Evolutionary conservation across 352 stramenopile species (phyloP).

Genomic region (Phytophthora kernoviae): DNA sequence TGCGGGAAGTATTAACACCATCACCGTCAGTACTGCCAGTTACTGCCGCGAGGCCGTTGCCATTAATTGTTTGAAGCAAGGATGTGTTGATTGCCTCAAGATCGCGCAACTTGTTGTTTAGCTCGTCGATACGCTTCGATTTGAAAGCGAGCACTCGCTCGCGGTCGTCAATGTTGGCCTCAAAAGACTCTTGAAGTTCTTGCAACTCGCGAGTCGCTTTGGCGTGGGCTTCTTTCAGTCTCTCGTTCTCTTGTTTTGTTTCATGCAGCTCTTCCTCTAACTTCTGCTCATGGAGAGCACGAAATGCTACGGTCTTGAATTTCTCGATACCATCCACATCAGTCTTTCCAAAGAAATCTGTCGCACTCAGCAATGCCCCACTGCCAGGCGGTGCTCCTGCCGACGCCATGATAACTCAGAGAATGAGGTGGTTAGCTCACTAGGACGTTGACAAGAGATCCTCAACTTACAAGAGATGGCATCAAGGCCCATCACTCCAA

Average conservation of each 20-base stretch:
- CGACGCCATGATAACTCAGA: slow-evolving; percentile 13
- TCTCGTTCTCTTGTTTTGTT: slow-evolving; percentile 45
- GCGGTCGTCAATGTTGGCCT: slow-evolving; percentile 66
- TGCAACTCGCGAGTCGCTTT: slow-evolving; percentile 40
- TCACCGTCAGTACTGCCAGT: slow-evolving; percentile 4
- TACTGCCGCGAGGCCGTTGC: slow-evolving; percentile 10
- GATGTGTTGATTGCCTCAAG: slow-evolving; percentile 57
- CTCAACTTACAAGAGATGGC: not conserved
- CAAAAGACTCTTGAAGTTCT: slow-evolving; percentile 47
- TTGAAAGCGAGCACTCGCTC: slow-evolving; percentile 73
- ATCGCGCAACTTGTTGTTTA: slow-evolving; percentile 53
- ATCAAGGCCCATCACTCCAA: slow-evolving; percentile 4
- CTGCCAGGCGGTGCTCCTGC: slow-evolving; percentile 1
- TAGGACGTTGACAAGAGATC: not conserved
- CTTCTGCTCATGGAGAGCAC: slow-evolving; percentile 71
- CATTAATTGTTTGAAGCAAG: slow-evolving; percentile 53
- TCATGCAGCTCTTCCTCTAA: slow-evolving; percentile 61
- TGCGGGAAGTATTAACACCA: slow-evolving; percentile 1
- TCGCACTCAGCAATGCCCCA: slow-evolving; percentile 32
- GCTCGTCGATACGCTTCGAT: slow-evolving; percentile 66
- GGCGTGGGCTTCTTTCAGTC: slow-evolving; percentile 39
- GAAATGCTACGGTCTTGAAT: slow-evolving; percentile 68
- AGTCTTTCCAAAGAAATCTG: slow-evolving; percentile 62
- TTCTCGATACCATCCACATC: slow-evolving; percentile 58
- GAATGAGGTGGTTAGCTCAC: not conserved